Percentiles rank a stretch among this genome's conserved stretches.
Conservation (phyloP, 2,329 filamentous ascomycete genomes). For the Simplicillium sp. region DNA sequence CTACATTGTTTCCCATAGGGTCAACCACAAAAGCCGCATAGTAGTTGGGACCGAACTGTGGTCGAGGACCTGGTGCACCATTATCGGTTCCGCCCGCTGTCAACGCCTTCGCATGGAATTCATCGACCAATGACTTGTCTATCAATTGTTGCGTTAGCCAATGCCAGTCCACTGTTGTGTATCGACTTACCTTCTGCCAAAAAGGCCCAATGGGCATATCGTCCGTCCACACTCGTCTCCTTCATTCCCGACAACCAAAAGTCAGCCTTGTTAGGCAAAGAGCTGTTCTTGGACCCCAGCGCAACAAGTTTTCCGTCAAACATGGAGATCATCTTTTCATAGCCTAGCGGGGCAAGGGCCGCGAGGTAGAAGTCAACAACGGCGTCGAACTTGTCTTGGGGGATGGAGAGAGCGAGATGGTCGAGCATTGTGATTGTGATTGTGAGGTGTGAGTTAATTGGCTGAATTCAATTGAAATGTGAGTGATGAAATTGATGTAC, state of each 20-base stretch:
- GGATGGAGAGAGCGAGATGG: slow-evolving; percentile 6
- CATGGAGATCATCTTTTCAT: slow-evolving; percentile 5
- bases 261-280: slow-evolving; percentile 2
- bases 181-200: background rate
- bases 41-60: slow-evolving; percentile 29
- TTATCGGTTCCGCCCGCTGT: slow-evolving; percentile 31
- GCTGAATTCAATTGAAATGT: too few relatives aligned
- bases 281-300: slow-evolving; percentile 4
- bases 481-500: too few relatives aligned
- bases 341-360: slow-evolving; percentile 4
- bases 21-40: slow-evolving; percentile 35
- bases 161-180: background rate
- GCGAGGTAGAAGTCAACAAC: slow-evolving; percentile 5
- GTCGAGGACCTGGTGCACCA: slow-evolving; percentile 29
- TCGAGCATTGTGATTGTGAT: slow-evolving; percentile 4
- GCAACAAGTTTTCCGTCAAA: slow-evolving; percentile 3
- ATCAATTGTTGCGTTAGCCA: too few relatives aligned
- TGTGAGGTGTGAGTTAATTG: too few relatives aligned
- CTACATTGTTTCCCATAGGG: slow-evolving; percentile 36
- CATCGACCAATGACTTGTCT: slow-evolving; percentile 20
- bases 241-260: slow-evolving; percentile 6
- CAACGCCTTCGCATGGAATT: slow-evolving; percentile 27
- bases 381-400: slow-evolving; percentile 4
- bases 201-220: slow-evolving; percentile 5
- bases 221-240: background rate